Conservation (phyloP, 257 asterid species). For the Cynanchum wilfordii region DNA sequence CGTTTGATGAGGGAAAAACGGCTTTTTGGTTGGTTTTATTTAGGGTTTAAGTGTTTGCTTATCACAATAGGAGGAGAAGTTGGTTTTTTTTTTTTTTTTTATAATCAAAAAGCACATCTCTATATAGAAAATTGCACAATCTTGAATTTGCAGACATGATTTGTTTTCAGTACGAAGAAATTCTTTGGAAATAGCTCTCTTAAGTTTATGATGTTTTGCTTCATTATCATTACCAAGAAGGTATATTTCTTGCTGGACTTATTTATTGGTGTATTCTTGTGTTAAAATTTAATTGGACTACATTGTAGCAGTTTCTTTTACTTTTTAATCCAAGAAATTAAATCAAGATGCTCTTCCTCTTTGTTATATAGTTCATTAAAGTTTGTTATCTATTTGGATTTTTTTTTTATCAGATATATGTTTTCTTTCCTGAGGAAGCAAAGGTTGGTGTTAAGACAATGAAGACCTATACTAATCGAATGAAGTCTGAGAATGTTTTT, state of each 20-base stretch:
- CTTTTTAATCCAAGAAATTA: neutral
- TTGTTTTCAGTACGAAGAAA: too few relatives aligned
- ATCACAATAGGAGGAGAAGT: too few relatives aligned
- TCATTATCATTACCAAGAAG: neutral
- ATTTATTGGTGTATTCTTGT: neutral
- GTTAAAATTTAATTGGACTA: neutral
- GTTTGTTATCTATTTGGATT: neutral
- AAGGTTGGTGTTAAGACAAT: slow-evolving; percentile 77
- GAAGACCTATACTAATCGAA: slow-evolving; percentile 61
- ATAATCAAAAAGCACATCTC: too few relatives aligned
- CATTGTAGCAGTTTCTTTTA: neutral
- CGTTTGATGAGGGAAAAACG: too few relatives aligned
- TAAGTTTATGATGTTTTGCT: too few relatives aligned
- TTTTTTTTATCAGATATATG: slow-evolving; percentile 51
- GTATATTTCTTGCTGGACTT: neutral
- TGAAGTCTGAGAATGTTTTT: slow-evolving; percentile 62
- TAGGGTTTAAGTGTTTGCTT: too few relatives aligned
- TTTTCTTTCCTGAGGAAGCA: slow-evolving; percentile 72
- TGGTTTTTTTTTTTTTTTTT: too few relatives aligned
- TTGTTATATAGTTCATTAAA: slow-evolving; percentile 3
- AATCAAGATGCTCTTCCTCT: neutral
- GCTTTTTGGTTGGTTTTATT: too few relatives aligned
- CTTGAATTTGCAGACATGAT: too few relatives aligned
- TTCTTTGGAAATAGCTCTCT: too few relatives aligned
- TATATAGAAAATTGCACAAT: too few relatives aligned